Base-by-base conservation (phyloP, 306 rosid genomes). In the Glycine soja region DNA sequence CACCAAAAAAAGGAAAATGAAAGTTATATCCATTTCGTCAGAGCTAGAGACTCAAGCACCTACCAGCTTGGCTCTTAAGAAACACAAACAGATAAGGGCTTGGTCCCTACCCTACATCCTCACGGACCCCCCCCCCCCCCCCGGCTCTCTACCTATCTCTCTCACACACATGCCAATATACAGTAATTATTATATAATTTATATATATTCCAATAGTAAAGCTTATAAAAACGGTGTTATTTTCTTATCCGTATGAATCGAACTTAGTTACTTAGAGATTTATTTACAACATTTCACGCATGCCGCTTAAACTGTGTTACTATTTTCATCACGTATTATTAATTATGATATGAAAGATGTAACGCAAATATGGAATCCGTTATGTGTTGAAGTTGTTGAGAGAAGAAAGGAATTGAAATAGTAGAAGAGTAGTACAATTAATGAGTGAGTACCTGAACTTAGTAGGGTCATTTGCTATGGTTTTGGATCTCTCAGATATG, bases 371-470 rank as follows among this genome's bases (percentile, higher is more conserved):
- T 64, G 36, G 56, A 82, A 76, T 36, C 10, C 16, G 63, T 16
- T 54, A 30, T 32, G 56, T 16, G 30, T 24, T 24, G 30, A 24
- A 24, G 30, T 24, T 24, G 30, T 24, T 45, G 53, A 57, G 50
- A 74, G 11, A 62, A 71, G 6, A 16, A 72, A 8, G 42, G 6
- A 16, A 72, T 5, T 16, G 57, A 68, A 43, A 24, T 36, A 36
- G 6, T 0, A 3, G 30, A 10, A 79, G 59, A 56, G 72, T 30
- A 32, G 12, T 9, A 6, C 1, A 34, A 36, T n/a, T 14, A 74
- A 63, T 30, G 8, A 77, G 36, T 14, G 8, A 77, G 24, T 86
- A 95, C 99, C 96, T 90, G 92, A 95, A 95, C 73, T 84, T 82
- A 14, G 54, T 46, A 58, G 99, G 93, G 80, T 90, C 86, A 16